phyloP scores from a whole-genome alignment of 352 stramenopile genomes.

The Phytophthora sp. region DNA sequence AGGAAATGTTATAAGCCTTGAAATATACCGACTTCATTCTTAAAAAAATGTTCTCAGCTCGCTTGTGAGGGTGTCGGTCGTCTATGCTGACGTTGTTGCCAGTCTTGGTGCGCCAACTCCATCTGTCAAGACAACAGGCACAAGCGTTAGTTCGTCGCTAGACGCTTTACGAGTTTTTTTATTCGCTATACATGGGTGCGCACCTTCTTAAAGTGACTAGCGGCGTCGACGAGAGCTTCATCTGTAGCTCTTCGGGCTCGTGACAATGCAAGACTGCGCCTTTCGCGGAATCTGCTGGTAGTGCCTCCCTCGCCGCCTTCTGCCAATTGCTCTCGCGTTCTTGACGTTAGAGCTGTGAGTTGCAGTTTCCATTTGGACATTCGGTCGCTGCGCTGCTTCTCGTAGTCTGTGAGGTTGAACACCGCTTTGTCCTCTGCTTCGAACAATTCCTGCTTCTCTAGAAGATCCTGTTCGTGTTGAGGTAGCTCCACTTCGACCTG shows the following conservation, averaged over 20 bases:
- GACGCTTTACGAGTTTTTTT: constrained; percentile 6
- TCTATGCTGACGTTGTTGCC: constrained; percentile 52
- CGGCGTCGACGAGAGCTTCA: constrained; percentile 52
- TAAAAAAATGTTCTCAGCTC: constrained; percentile 24
- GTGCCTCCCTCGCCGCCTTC: constrained; percentile 25
- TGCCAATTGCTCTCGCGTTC: constrained; percentile 45
- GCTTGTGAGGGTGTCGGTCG: constrained; percentile 39
- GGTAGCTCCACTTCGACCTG: constrained; percentile 32
- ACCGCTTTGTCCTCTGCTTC: constrained; percentile 24
- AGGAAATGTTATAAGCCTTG: too few relatives aligned
- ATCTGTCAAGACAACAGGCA: constrained; percentile 47
- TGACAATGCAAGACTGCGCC: constrained; percentile 32
- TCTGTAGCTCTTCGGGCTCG: constrained; percentile 46
- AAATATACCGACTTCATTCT: constrained; percentile 23
- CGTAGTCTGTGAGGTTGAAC: constrained; percentile 46
- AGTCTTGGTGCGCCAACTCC: constrained; percentile 62
- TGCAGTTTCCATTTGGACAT: constrained; percentile 62
- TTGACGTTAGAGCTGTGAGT: constrained; percentile 51
- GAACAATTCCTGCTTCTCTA: constrained; percentile 18
- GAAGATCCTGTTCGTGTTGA: constrained; percentile 26
- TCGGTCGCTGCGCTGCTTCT: constrained; percentile 50
- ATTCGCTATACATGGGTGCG: constrained; percentile 4
- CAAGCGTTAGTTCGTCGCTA: constrained; percentile 22
- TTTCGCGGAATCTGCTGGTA: constrained; percentile 29
- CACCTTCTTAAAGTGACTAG: constrained; percentile 66